These are phyloP conservation scores for Blastobotrys mokoenaii DNA, from an alignment of 805 yeast genomes.

Conservation along the genomic window DNA sequence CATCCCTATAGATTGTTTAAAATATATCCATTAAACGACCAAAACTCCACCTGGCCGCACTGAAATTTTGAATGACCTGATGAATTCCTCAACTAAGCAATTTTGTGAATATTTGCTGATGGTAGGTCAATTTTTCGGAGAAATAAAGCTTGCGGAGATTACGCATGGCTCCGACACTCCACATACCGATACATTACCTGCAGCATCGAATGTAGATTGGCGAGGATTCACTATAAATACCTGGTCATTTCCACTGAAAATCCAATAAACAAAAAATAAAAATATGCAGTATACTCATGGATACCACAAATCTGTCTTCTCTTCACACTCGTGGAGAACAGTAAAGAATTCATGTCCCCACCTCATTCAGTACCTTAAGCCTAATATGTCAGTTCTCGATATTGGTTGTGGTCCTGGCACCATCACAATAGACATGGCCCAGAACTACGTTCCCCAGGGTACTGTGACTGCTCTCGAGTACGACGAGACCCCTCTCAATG, in stretches of 20 bases:
- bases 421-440: constrained; percentile 31
- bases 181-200: too few relatives aligned
- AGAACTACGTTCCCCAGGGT: constrained; percentile 25
- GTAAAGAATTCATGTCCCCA: constrained; percentile 26
- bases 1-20: too few relatives aligned
- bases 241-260: not conserved
- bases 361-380: constrained; percentile 25
- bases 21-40: too few relatives aligned
- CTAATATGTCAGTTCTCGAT: constrained; percentile 28
- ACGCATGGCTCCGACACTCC: too few relatives aligned
- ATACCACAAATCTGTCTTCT: constrained; percentile 16
- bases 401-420: constrained; percentile 40
- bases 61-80: too few relatives aligned
- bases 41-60: too few relatives aligned
- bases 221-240: not conserved
- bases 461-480: constrained; percentile 30
- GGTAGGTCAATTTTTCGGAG: too few relatives aligned
- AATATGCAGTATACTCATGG: constrained; percentile 18
- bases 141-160: too few relatives aligned
- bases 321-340: constrained; percentile 31
- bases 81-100: too few relatives aligned
- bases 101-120: too few relatives aligned
- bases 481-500: constrained; percentile 26
- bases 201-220: too few relatives aligned
- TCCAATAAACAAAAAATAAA: not conserved